Percentiles rank a stretch among this genome's conserved stretches.
These are phyloP conservation scores for Penicillium goetzii DNA, from an alignment of 495 filamentous ascomycete genomes.

Conservation along the genomic window DNA sequence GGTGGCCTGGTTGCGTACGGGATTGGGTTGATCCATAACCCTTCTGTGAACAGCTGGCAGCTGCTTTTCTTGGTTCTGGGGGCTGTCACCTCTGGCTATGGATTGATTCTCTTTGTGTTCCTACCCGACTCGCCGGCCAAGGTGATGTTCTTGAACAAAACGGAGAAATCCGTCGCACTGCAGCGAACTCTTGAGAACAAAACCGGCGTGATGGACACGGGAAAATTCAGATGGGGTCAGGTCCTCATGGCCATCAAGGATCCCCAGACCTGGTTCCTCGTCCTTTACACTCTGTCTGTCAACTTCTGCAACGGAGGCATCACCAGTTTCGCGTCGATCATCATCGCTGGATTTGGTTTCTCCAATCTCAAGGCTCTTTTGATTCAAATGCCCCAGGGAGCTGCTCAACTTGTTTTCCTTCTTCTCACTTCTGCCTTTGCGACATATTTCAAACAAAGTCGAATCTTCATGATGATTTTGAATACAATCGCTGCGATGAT, in stretches of 20 bases:
- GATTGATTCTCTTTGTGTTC: constrained; percentile 42
- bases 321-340: constrained; percentile 48
- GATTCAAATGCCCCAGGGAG: constrained; percentile 41
- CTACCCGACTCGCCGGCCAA: constrained; percentile 56
- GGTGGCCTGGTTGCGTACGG: constrained; percentile 51
- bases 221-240: constrained; percentile 61
- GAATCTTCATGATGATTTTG: constrained; percentile 42
- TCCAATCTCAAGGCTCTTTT: constrained; percentile 41
- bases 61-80: constrained; percentile 47
- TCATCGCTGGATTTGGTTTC: constrained; percentile 48
- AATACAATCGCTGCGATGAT: constrained; percentile 44
- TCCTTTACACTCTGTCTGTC: constrained; percentile 43
- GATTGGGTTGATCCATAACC: constrained; percentile 41
- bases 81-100: constrained; percentile 42
- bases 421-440: constrained; percentile 38
- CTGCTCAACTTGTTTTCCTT: constrained; percentile 43
- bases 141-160: constrained; percentile 45
- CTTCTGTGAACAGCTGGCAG: constrained; percentile 35
- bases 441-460: constrained; percentile 29
- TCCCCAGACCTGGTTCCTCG: constrained; percentile 54
- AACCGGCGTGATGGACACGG: constrained; percentile 59
- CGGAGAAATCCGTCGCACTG: constrained; percentile 55
- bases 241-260: constrained; percentile 53
- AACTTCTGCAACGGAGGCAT: constrained; percentile 53
- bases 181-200: constrained; percentile 63